phyloP scores from a whole-genome alignment of 2,329 filamentous ascomycete species.

The Penicillium expansum region DNA sequence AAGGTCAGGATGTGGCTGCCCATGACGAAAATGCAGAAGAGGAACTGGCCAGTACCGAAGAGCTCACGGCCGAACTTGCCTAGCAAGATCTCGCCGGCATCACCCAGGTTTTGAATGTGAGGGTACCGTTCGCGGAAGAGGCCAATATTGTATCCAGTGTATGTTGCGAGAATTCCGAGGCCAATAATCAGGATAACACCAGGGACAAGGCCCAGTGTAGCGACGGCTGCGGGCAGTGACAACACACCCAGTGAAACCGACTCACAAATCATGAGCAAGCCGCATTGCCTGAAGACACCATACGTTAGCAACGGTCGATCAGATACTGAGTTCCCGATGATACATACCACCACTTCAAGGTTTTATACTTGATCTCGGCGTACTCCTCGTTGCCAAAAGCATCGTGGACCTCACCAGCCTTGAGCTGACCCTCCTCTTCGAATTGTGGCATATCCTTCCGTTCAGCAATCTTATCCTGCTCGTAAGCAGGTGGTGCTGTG shows the following conservation, averaged over 20 bases:
- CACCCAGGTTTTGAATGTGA: constrained; percentile 63
- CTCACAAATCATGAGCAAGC: constrained; percentile 28
- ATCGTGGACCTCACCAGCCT: constrained; percentile 24
- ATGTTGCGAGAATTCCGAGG: constrained; percentile 56
- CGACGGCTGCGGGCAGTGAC: constrained; percentile 22
- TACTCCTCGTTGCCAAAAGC: constrained; percentile 27
- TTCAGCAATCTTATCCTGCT: constrained; percentile 23
- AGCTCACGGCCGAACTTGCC: constrained; percentile 62
- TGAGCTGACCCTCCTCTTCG: constrained; percentile 20
- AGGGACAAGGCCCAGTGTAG: constrained; percentile 24
- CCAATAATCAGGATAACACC: constrained; percentile 55
- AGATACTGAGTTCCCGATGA: not conserved
- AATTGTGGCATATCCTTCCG: constrained; percentile 12
- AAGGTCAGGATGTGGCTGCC: constrained; percentile 69
- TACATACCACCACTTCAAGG: constrained; percentile 27
- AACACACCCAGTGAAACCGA: constrained; percentile 27
- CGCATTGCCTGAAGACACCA: constrained; percentile 20
- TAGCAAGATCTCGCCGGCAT: constrained; percentile 62
- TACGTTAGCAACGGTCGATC: not conserved
- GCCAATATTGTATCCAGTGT: constrained; percentile 60
- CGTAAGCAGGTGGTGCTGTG: constrained; percentile 17
- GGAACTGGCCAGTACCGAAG: constrained; percentile 59
- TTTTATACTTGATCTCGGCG: constrained; percentile 28
- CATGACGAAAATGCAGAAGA: constrained; percentile 67
- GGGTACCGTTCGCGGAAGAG: constrained; percentile 58